phyloP scores from a whole-genome alignment of 306 rosid genomes.

The Castanea mollissima region DNA sequence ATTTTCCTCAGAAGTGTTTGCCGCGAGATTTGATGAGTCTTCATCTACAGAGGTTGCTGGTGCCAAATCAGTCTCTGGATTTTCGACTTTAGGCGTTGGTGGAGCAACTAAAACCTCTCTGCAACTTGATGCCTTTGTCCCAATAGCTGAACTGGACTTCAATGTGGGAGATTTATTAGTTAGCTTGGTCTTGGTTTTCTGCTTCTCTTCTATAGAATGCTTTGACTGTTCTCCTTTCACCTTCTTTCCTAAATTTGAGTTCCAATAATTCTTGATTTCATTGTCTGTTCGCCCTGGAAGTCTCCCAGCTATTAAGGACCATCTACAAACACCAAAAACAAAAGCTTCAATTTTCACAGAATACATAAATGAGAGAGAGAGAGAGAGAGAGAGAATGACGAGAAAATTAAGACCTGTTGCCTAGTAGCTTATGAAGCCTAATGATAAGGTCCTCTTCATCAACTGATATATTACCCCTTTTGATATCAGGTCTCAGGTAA shows the following conservation, averaged over 20 bases:
- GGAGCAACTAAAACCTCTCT: neutral
- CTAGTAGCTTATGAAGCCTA: constrained; percentile 25
- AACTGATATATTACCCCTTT: constrained; percentile 15
- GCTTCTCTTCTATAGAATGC: neutral
- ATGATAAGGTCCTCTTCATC: constrained; percentile 24
- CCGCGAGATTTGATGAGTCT: neutral
- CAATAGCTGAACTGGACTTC: neutral
- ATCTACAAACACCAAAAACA: neutral
- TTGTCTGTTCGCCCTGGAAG: constrained; percentile 24
- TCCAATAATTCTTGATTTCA: constrained; percentile 20
- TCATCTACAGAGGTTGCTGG: neutral
- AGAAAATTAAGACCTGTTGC: constrained; percentile 15
- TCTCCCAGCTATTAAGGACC: constrained; percentile 24
- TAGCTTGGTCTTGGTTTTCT: neutral
- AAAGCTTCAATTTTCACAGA: neutral
- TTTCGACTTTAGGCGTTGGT: neutral
- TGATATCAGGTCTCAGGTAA: constrained; percentile 20
- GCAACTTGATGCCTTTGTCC: neutral
- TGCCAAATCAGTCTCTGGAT: neutral
- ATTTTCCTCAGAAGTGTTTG: neutral
- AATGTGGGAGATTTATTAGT: neutral
- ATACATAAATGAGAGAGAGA: neutral
- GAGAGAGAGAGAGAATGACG: neutral
- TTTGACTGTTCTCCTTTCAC: neutral
- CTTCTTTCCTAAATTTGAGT: constrained; percentile 13